Conservation (phyloP, 2,329 filamentous ascomycete genomes). For the Calonectria pseudoreteaudii region DNA sequence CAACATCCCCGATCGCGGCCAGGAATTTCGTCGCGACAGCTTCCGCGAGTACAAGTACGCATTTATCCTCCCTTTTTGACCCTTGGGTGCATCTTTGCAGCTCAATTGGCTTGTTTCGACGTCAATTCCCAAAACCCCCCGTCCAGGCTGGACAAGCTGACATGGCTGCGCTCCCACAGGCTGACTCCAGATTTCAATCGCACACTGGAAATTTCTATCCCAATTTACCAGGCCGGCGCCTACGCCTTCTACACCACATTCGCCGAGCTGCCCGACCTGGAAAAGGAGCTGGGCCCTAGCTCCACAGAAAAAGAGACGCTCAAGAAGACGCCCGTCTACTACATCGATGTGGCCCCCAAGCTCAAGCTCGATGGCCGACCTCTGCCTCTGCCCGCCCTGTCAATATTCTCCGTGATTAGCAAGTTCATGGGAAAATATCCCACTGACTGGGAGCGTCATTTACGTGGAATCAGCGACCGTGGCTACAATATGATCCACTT, state of each 20-base stretch:
- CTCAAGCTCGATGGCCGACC: slow-evolving; percentile 79
- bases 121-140: background rate
- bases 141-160: slow-evolving; percentile 19
- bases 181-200: slow-evolving; percentile 93
- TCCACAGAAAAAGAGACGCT: slow-evolving; percentile 54
- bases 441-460: slow-evolving; percentile 87
- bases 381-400: slow-evolving; percentile 87
- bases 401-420: slow-evolving; percentile 92
- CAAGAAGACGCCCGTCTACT: slow-evolving; percentile 82
- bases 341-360: slow-evolving; percentile 91
- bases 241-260: slow-evolving; percentile 97
- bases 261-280: slow-evolving; percentile 80
- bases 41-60: slow-evolving; percentile 92
- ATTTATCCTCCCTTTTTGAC: background rate
- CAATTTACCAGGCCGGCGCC: slow-evolving; percentile 84
- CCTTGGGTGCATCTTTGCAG: background rate
- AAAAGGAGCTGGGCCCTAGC: slow-evolving; percentile 41
- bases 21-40: slow-evolving; percentile 79
- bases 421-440: slow-evolving; percentile 98
- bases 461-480: slow-evolving; percentile 87
- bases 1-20: slow-evolving; percentile 85
- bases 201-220: slow-evolving; percentile 89
- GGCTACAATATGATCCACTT: slow-evolving; percentile 99
- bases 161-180: slow-evolving; percentile 58
- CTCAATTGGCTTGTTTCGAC: slow-evolving; percentile 18